Conservation (phyloP, 768 basidiomycete species). For the Pisolithus sp. region DNA sequence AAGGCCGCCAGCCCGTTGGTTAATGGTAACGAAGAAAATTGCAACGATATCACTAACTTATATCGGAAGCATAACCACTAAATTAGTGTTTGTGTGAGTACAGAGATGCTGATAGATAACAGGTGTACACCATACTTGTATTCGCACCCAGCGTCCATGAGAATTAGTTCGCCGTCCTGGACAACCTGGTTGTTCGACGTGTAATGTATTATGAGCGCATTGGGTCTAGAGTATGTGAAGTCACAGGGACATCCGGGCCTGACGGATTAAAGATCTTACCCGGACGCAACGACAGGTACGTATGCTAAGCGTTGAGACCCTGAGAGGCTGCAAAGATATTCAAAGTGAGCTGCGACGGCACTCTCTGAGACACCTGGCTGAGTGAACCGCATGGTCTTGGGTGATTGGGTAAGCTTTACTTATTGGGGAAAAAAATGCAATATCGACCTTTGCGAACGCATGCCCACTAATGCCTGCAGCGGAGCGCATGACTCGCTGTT, state of each 20-base stretch:
- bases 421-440: neutral
- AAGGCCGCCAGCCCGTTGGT: slow-evolving; percentile 4
- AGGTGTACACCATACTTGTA: slow-evolving; percentile 53
- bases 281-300: slow-evolving; percentile 95
- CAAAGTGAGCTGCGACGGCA: slow-evolving; percentile 75
- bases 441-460: slow-evolving; percentile 74
- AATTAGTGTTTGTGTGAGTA: neutral
- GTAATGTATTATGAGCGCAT: slow-evolving; percentile 91
- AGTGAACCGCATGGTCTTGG: slow-evolving; percentile 79
- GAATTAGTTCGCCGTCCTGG: slow-evolving; percentile 62
- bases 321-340: slow-evolving; percentile 72
- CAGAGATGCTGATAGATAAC: neutral
- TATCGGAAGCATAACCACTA: slow-evolving; percentile 92
- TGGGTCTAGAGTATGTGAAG: slow-evolving; percentile 45
- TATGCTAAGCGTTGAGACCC: slow-evolving; percentile 91
- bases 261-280: slow-evolving; percentile 42
- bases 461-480: slow-evolving; percentile 86
- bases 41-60: slow-evolving; percentile 48
- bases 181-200: slow-evolving; percentile 83
- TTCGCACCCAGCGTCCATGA: slow-evolving; percentile 92
- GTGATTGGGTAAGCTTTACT: neutral
- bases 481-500: slow-evolving; percentile 70
- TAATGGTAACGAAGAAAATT: neutral
- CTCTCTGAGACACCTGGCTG: slow-evolving; percentile 51
- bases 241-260: neutral